Percentiles rank a stretch among this genome's conserved stretches.
These are phyloP conservation scores for Xylaria sp. DNA, from an alignment of 2,329 filamentous ascomycete species.

Conservation along the genomic window DNA sequence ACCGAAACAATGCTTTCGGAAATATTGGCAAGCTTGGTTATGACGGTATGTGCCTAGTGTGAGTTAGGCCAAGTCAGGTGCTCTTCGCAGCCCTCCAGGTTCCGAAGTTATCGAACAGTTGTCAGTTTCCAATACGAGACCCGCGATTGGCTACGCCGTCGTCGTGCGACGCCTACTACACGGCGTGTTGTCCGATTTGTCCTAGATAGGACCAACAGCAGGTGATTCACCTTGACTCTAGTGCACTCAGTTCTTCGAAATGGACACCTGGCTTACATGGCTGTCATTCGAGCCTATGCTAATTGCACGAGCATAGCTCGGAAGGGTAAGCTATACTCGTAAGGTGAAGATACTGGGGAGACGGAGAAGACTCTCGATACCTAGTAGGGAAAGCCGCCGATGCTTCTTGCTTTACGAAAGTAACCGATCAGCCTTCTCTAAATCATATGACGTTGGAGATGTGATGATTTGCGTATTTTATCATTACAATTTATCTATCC, in stretches of 20 bases:
- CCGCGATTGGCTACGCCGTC: neutral
- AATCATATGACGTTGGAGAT: neutral
- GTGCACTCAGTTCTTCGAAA: neutral
- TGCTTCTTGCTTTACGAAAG: neutral
- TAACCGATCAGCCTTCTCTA: neutral
- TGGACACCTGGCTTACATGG: neutral
- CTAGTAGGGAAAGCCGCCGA: neutral
- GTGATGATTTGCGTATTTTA: neutral
- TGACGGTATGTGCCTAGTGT: neutral
- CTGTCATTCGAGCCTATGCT: neutral
- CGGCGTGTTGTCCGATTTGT: constrained; percentile 11
- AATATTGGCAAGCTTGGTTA: neutral
- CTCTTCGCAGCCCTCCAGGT: constrained; percentile 2
- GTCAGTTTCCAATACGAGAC: constrained; percentile 3
- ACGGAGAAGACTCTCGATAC: neutral
- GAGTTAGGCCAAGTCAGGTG: neutral
- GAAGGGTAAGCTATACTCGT: neutral
- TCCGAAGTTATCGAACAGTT: neutral
- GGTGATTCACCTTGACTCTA: neutral
- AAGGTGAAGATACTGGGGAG: neutral
- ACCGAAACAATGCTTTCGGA: constrained; percentile 11
- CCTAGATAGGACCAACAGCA: neutral
- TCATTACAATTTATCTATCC: neutral
- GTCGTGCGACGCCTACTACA: constrained; percentile 9
- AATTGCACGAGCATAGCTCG: neutral